A percentile compares a stretch with the other conserved stretches of the same genome.
Conservation (phyloP, 2,329 filamentous ascomycete genomes). For the Zopfia rhizophila region DNA sequence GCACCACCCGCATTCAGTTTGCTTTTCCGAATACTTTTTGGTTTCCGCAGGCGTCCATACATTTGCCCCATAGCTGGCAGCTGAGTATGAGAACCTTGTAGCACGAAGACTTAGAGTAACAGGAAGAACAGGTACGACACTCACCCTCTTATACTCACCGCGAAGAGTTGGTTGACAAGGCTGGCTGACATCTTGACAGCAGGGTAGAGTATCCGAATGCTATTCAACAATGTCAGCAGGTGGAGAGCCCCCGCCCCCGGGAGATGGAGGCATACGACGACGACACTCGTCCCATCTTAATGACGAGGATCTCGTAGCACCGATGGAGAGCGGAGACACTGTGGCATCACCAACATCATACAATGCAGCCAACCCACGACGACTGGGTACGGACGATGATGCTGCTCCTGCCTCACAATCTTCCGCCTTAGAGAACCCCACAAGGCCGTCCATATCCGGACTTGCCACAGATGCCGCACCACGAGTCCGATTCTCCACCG, state of each 20-base stretch:
- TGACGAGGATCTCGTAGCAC: conserved; percentile 31
- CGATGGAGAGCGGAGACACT: conserved; percentile 17
- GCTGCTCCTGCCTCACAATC: conserved; percentile 24
- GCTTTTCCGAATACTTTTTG: background rate
- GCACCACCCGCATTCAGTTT: background rate
- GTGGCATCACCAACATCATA: conserved; percentile 25
- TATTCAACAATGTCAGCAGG: conserved; percentile 38
- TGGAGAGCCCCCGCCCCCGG: conserved; percentile 31
- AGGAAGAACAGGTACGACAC: background rate
- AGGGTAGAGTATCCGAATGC: conserved; percentile 36
- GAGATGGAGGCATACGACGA: conserved; percentile 38
- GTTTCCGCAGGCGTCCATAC: too few species aligned
- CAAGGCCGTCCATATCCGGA: conserved; percentile 36
- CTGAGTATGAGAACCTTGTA: conserved; percentile 2
- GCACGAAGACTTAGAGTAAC: conserved; percentile 7
- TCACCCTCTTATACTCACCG: background rate
- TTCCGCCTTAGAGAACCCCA: conserved; percentile 21
- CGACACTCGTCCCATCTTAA: conserved; percentile 40
- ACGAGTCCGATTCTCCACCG: conserved; percentile 51
- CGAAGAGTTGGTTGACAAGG: conserved; percentile 6
- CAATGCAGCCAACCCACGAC: conserved; percentile 23
- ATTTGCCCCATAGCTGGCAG: too few species aligned
- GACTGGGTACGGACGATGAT: conserved; percentile 20
- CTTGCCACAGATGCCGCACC: conserved; percentile 39
- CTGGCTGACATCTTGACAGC: conserved; percentile 10